Evolutionary conservation across 2,329 filamentous ascomycete species (phyloP).

Genomic region (Paracoccidioides brasiliensis): DNA sequence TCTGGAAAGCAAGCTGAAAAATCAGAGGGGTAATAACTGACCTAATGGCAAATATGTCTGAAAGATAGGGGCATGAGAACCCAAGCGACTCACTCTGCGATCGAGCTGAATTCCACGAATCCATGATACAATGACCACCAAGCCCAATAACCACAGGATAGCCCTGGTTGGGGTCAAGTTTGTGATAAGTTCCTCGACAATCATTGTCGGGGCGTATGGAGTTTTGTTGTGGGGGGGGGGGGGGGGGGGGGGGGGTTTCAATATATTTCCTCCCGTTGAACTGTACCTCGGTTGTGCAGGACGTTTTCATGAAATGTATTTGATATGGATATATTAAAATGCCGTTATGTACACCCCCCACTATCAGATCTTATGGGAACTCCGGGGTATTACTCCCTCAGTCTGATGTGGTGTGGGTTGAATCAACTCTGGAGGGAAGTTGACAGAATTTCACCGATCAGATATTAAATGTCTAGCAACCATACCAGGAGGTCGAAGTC

Average conservation of each 20-base stretch:
- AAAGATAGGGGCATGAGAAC: constrained; percentile 23
- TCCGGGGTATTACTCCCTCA: too few species aligned
- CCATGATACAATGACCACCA: constrained; percentile 27
- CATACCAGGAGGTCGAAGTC: neutral
- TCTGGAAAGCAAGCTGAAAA: neutral
- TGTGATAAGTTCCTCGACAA: constrained; percentile 35
- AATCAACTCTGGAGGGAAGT: too few species aligned
- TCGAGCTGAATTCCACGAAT: constrained; percentile 19
- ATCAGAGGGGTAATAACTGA: constrained; percentile 9
- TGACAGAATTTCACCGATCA: neutral
- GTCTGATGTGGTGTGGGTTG: too few species aligned
- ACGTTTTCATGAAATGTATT: too few species aligned
- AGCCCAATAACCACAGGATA: constrained; percentile 26
- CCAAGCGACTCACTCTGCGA: constrained; percentile 21
- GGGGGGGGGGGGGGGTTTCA: too few species aligned
- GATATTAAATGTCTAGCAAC: neutral
- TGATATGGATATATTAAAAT: too few species aligned
- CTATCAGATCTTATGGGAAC: too few species aligned
- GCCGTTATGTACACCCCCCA: too few species aligned
- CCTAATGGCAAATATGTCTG: constrained; percentile 25
- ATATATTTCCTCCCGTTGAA: too few species aligned
- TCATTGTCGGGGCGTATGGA: constrained; percentile 33
- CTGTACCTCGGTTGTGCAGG: too few species aligned
- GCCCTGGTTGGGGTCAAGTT: constrained; percentile 33
- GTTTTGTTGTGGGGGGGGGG: too few species aligned